Conservation (phyloP, 2,329 filamentous ascomycete species). For the Cladosporium phlei region DNA sequence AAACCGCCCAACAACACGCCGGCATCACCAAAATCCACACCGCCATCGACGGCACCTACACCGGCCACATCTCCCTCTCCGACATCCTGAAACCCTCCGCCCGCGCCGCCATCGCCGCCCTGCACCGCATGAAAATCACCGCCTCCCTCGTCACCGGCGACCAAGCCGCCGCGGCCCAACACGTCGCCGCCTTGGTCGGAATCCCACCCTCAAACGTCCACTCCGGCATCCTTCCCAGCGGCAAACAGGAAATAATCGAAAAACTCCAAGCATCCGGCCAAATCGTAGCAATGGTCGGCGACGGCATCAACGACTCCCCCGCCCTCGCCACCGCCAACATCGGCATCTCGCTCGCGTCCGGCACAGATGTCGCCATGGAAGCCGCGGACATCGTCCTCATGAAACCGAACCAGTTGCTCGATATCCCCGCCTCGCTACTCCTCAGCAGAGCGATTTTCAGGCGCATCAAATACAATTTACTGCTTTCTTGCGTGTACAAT, state of each 20-base stretch:
- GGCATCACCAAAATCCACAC: conserved; percentile 90
- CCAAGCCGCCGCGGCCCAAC: conserved; percentile 74
- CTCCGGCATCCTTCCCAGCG: conserved; percentile 82
- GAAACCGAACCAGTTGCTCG: conserved; percentile 84
- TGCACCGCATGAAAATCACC: conserved; percentile 78
- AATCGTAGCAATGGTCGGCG: conserved; percentile 91
- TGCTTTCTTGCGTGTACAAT: conserved; percentile 94
- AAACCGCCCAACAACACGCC: conserved; percentile 43
- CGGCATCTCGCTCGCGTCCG: conserved; percentile 85
- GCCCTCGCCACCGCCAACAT: conserved; percentile 88
- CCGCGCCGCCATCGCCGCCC: conserved; percentile 70
- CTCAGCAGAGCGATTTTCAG: conserved; percentile 81
- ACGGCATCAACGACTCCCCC: conserved; percentile 97
- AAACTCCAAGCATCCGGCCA: conserved; percentile 69
- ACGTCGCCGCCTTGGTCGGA: conserved; percentile 77
- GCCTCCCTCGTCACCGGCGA: conserved; percentile 93
- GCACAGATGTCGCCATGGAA: conserved; percentile 96
- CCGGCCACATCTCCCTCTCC: conserved; percentile 75
- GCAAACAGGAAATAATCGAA: conserved; percentile 82
- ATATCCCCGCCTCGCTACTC: conserved; percentile 80
- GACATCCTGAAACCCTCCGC: conserved; percentile 91
- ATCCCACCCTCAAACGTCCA: conserved; percentile 72
- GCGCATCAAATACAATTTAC: conserved; percentile 88
- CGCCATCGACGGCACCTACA: conserved; percentile 75
- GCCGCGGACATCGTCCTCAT: conserved; percentile 95